Conservation (phyloP, 129 eudicot species). For the Sambucus nigra region DNA sequence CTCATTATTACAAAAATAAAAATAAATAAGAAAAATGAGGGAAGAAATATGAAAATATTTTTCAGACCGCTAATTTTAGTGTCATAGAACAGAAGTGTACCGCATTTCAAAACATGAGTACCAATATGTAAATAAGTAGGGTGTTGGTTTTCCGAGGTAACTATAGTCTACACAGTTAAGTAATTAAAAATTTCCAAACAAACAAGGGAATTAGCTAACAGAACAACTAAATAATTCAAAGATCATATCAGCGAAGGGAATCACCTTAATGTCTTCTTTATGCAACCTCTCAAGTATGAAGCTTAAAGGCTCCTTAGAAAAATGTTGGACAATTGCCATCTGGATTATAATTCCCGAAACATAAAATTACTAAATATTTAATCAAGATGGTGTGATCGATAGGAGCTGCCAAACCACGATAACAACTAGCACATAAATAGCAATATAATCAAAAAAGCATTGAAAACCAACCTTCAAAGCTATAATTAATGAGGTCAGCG, state of each 20-base stretch:
- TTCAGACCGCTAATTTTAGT: too few species aligned
- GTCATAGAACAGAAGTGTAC: too few species aligned
- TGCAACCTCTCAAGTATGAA: conserved; percentile 36
- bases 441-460: conserved; percentile 2
- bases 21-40: too few species aligned
- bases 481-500: conserved; percentile 59
- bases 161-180: too few species aligned
- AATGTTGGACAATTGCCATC: conserved; percentile 73
- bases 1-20: too few species aligned
- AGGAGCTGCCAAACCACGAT: background rate
- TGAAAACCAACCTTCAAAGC: conserved; percentile 59
- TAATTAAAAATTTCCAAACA: background rate
- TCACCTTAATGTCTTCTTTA: conserved; percentile 31
- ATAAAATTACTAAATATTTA: background rate
- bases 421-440: background rate
- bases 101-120: too few species aligned
- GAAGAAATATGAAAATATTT: too few species aligned
- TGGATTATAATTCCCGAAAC: conserved; percentile 13
- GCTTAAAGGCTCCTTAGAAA: conserved; percentile 62
- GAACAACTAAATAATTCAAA: background rate
- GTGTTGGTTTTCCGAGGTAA: too few species aligned
- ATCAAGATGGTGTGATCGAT: background rate
- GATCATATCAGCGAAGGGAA: conserved; percentile 4
- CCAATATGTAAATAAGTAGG: too few species aligned
- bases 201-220: background rate